phyloP scores from a whole-genome alignment of 352 stramenopile species.

The Phytophthora hibernalis region DNA sequence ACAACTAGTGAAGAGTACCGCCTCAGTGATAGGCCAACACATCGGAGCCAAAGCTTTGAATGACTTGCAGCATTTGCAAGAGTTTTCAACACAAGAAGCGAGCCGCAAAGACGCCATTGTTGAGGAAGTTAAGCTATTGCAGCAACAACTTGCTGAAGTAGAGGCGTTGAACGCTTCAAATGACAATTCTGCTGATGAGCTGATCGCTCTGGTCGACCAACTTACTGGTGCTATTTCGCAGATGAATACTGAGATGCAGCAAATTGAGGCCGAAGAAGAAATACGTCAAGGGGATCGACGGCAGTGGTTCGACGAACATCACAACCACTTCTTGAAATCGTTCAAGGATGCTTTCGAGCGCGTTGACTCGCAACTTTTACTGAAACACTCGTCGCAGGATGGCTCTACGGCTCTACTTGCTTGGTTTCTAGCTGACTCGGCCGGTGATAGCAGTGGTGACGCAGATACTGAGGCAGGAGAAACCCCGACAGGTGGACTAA shows the following conservation, averaged over 20 bases:
- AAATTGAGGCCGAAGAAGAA: constrained; percentile 48
- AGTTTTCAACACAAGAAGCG: constrained; percentile 30
- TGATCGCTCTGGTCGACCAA: constrained; percentile 31
- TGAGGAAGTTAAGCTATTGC: constrained; percentile 37
- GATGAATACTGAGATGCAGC: constrained; percentile 36
- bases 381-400: constrained; percentile 53
- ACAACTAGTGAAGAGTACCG: constrained; percentile 52
- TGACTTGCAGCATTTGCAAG: constrained; percentile 21
- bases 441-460: background rate
- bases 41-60: constrained; percentile 34
- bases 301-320: constrained; percentile 36
- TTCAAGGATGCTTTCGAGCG: constrained; percentile 51
- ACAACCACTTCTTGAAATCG: constrained; percentile 37
- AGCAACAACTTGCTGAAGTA: constrained; percentile 43
- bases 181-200: constrained; percentile 10
- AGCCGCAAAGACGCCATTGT: constrained; percentile 39
- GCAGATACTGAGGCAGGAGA: background rate
- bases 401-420: constrained; percentile 61
- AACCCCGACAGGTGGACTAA: constrained; percentile 11
- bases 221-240: constrained; percentile 32
- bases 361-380: constrained; percentile 51
- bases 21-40: constrained; percentile 34
- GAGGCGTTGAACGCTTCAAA: constrained; percentile 12
- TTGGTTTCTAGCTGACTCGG: constrained; percentile 50
- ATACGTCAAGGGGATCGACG: constrained; percentile 26